A percentile compares a stretch with the other conserved stretches of the same genome.
Conservation (phyloP, 2,329 filamentous ascomycete genomes). For the Paecilomyces niveus region DNA sequence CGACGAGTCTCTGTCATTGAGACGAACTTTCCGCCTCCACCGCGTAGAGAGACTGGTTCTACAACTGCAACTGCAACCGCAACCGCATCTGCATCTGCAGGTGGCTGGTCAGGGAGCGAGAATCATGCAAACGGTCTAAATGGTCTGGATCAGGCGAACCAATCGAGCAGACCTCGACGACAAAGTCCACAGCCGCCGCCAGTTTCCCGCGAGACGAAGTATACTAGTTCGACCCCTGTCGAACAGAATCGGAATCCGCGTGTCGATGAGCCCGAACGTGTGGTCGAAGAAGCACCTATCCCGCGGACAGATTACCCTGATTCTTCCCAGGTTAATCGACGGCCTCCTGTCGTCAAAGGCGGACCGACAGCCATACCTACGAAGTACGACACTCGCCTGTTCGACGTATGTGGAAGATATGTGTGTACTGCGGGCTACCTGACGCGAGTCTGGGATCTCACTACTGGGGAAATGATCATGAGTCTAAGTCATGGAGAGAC, state of each 20-base stretch:
- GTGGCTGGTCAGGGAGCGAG: slow-evolving; percentile 5
- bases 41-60: slow-evolving; percentile 18
- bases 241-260: slow-evolving; percentile 16
- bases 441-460: slow-evolving; percentile 80
- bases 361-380: slow-evolving; percentile 70
- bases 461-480: slow-evolving; percentile 73
- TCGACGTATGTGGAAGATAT: slow-evolving; percentile 82
- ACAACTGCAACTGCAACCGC: slow-evolving; percentile 5
- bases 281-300: slow-evolving; percentile 44
- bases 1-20: slow-evolving; percentile 12
- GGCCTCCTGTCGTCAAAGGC: slow-evolving; percentile 67
- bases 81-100: slow-evolving; percentile 6
- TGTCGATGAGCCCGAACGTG: slow-evolving; percentile 46
- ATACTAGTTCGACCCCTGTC: slow-evolving; percentile 1
- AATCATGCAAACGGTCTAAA: not conserved
- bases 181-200: slow-evolving; percentile 20
- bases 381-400: slow-evolving; percentile 77
- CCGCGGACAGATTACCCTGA: slow-evolving; percentile 68
- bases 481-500: slow-evolving; percentile 79
- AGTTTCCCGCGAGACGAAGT: slow-evolving; percentile 18
- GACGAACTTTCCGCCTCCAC: slow-evolving; percentile 23
- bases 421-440: slow-evolving; percentile 81
- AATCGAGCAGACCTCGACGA: slow-evolving; percentile 6
- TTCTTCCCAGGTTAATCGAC: slow-evolving; percentile 72
- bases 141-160: not conserved